Percentiles rank a stretch among this genome's conserved stretches.
These are phyloP conservation scores for Trametopsis cervina DNA, from an alignment of 768 basidiomycete genomes.

Conservation along the genomic window DNA sequence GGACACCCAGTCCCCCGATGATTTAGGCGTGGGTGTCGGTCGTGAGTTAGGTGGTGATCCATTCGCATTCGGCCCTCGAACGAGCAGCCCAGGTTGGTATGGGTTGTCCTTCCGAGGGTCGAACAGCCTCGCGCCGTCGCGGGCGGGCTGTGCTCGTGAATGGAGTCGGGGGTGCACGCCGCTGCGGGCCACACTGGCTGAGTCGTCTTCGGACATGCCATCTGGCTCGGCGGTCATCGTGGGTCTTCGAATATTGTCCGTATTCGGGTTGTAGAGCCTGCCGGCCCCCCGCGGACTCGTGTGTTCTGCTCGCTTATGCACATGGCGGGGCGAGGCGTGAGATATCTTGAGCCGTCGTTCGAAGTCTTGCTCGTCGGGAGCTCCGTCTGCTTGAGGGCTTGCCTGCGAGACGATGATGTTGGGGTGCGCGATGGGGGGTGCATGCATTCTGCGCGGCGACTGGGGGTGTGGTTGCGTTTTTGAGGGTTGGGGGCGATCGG, in stretches of 20 bases:
- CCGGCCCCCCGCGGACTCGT: constrained; percentile 23
- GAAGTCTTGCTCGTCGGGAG: constrained; percentile 70
- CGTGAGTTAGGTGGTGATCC: constrained; percentile 22
- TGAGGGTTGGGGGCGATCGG: constrained; percentile 34
- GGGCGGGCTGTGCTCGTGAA: constrained; percentile 25
- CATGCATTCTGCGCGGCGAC: constrained; percentile 21
- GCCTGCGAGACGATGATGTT: constrained; percentile 28
- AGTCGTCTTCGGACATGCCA: constrained; percentile 47
- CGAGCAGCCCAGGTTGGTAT: constrained; percentile 67
- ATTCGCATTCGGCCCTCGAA: constrained; percentile 27
- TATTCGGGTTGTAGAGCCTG: constrained; percentile 69
- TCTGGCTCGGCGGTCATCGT: constrained; percentile 62
- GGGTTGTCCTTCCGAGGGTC: constrained; percentile 92
- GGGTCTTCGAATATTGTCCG: constrained; percentile 51
- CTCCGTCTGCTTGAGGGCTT: constrained; percentile 40
- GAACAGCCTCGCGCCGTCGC: constrained; percentile 49
- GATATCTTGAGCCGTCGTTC: constrained; percentile 67
- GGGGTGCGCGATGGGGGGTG: constrained; percentile 15
- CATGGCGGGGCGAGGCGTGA: constrained; percentile 32
- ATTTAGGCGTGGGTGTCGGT: constrained; percentile 47
- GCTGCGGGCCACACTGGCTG: constrained; percentile 42
- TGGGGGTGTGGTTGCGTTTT: constrained; percentile 30
- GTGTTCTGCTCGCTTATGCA: constrained; percentile 20
- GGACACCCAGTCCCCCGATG: constrained; percentile 64
- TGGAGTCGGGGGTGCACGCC: constrained; percentile 24